Evolutionary conservation across 345 rosid genomes (phyloP), one percentile per base, ranked within the genome.

Genomic region (Gossypium ekmanianum): DNA sequence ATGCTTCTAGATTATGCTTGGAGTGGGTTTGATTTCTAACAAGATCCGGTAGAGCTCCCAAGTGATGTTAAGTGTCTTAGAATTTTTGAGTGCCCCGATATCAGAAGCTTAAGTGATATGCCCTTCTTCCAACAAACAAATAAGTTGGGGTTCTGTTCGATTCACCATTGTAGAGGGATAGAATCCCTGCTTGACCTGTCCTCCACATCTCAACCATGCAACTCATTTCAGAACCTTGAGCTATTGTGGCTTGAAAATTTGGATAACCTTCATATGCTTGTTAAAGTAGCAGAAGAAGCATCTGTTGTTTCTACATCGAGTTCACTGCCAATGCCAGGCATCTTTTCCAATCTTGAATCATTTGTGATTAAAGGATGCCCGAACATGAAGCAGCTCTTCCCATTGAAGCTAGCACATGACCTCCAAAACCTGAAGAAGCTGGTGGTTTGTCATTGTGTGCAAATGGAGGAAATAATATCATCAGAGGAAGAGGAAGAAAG

Each of bases 281-380:
- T 68, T 22, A 68, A 29, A 68, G 61, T 52, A 12, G 47, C 7
- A 9, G 58, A 54, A 54, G 41, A 34, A 6, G 61, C 45, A 70
- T 26, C 6, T 20, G 43, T 26, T 12, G 47, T 45, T 61, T n/a
- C 68, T 5, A 2, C 2, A n/a, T 64, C 14, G 26, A 64, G 50
- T 17, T 17, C 59, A 52, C 61, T 5, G n/a, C 9, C 54, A 7
- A 11, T 41, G 24, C 50, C 26, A 64, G 22, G 20, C 48, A 27
- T 70, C 74, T 70, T 70, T 70, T 70, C 61, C 47, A 43, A 70
- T 17, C 74, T 70, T 29, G 26, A 34, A 70, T 16, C 17, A 17
- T 13, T 70, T 68, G 4, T 1, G 3, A 13, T 68, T 22, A 4
- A 24, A 12, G 41, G 2, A 14, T 70, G 74, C 59, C 24, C 55